Conservation (phyloP, 208 protist species). For the Herpetomonas muscarum region DNA sequence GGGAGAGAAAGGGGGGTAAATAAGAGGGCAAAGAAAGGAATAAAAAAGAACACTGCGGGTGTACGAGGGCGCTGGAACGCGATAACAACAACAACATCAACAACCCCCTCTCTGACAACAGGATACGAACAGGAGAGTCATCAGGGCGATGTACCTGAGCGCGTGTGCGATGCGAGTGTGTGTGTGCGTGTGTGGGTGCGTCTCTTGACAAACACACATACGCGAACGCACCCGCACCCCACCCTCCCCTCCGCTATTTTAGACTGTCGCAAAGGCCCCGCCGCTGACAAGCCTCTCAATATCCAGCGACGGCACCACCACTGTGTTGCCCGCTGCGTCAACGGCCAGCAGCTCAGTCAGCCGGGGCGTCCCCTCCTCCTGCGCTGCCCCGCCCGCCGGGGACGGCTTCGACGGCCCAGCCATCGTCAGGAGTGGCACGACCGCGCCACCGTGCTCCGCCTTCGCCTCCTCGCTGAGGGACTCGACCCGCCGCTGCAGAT, state of each 20-base stretch:
- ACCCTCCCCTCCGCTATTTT: background rate
- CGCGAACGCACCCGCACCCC: background rate
- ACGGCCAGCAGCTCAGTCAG: no score
- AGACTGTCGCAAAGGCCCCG: no score
- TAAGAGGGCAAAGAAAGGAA: background rate
- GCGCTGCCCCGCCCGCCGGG: no score
- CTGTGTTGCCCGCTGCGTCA: no score
- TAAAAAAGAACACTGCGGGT: background rate
- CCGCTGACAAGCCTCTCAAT: no score
- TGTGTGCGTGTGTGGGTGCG: background rate
- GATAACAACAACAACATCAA: background rate
- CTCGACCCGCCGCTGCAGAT: background rate
- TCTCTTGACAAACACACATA: conserved; percentile 3
- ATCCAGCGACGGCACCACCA: no score
- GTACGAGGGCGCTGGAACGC: background rate
- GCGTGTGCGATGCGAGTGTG: background rate
- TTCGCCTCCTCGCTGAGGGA: background rate
- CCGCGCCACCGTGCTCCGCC: background rate
- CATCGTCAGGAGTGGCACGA: background rate
- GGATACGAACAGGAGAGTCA: background rate
- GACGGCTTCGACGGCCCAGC: no score
- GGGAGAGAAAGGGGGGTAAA: background rate
- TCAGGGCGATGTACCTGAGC: background rate
- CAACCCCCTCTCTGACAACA: background rate
- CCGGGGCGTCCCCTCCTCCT: no score